Evolutionary conservation across 2,329 filamentous ascomycete species (phyloP).

Genomic region (Thelonectria rubi): DNA sequence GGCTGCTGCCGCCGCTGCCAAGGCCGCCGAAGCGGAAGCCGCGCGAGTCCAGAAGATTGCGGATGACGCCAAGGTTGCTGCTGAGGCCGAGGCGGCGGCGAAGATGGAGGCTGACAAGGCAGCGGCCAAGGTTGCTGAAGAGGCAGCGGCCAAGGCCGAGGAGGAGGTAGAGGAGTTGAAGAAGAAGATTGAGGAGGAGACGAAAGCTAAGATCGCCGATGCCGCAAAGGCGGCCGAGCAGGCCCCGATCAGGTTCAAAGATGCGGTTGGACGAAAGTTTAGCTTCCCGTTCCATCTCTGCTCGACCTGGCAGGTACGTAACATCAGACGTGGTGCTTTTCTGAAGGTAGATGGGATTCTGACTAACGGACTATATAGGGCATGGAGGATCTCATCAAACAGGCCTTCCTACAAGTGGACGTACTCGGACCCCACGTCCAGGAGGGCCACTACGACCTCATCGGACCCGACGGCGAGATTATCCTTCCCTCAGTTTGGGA

Average conservation of each 20-base stretch:
- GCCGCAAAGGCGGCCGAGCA: constrained; percentile 67
- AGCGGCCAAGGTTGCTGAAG: constrained; percentile 50
- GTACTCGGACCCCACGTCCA: constrained; percentile 79
- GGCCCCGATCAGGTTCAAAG: constrained; percentile 86
- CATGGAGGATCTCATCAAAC: constrained; percentile 87
- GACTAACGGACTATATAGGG: constrained; percentile 61
- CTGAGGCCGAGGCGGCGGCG: constrained; percentile 48
- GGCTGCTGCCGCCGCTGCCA: constrained; percentile 53
- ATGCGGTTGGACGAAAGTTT: constrained; percentile 90
- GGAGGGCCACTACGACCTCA: constrained; percentile 81
- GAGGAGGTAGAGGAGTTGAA: constrained; percentile 67
- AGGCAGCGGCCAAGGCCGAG: constrained; percentile 61
- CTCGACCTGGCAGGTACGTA: constrained; percentile 80
- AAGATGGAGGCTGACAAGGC: constrained; percentile 56
- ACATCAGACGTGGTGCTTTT: background rate
- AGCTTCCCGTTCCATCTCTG: constrained; percentile 90
- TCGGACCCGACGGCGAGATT: constrained; percentile 82
- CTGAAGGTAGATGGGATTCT: background rate
- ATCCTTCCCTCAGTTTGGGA: constrained; percentile 84
- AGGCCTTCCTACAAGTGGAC: constrained; percentile 83
- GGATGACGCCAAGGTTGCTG: constrained; percentile 52
- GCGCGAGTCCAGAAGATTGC: constrained; percentile 56
- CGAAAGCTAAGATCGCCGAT: constrained; percentile 59
- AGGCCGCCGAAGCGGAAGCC: constrained; percentile 48
- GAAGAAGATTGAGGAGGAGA: constrained; percentile 65